Evolutionary conservation across 176 grass and related monocot genomes (phyloP).

Genomic region (Alopecurus myosuroides): DNA sequence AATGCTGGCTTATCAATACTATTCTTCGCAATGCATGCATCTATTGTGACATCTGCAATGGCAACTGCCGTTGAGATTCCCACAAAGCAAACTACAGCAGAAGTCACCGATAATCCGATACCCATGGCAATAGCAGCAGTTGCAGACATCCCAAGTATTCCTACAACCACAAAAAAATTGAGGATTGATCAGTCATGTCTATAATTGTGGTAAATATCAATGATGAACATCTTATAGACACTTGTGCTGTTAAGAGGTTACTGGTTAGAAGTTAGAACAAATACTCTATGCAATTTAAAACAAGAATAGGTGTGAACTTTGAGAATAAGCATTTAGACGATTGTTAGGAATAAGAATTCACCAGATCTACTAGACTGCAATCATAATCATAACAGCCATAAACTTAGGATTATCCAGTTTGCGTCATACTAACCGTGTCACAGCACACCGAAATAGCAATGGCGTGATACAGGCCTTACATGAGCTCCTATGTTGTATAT

Average conservation of each 20-base stretch:
- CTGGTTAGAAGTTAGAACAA: background rate
- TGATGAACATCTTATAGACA: background rate
- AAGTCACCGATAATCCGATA: slow-evolving; percentile 37
- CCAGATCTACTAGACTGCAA: background rate
- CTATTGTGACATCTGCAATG: slow-evolving; percentile 84
- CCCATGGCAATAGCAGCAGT: slow-evolving; percentile 41
- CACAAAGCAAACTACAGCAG: slow-evolving; percentile 65
- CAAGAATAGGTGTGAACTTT: background rate
- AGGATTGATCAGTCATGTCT: background rate
- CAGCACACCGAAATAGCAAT: background rate
- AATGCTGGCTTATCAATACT: slow-evolving; percentile 79
- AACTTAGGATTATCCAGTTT: background rate
- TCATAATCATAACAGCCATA: background rate
- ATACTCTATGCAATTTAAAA: background rate
- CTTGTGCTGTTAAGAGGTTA: background rate
- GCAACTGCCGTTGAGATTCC: slow-evolving; percentile 66
- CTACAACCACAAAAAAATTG: slow-evolving; percentile 28
- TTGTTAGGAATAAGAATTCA: background rate
- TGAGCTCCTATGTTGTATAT: background rate
- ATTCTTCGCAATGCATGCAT: slow-evolving; percentile 90
- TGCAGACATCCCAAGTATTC: slow-evolving; percentile 48
- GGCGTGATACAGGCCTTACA: background rate
- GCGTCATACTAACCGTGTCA: background rate
- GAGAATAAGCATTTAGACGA: background rate
- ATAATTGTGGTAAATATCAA: slow-evolving; percentile 9